A percentile compares a stretch with the other conserved stretches of the same genome.
These are phyloP conservation scores for Wallemia hederae DNA, from an alignment of 1,284 basidiomycete species.

Conservation along the genomic window DNA sequence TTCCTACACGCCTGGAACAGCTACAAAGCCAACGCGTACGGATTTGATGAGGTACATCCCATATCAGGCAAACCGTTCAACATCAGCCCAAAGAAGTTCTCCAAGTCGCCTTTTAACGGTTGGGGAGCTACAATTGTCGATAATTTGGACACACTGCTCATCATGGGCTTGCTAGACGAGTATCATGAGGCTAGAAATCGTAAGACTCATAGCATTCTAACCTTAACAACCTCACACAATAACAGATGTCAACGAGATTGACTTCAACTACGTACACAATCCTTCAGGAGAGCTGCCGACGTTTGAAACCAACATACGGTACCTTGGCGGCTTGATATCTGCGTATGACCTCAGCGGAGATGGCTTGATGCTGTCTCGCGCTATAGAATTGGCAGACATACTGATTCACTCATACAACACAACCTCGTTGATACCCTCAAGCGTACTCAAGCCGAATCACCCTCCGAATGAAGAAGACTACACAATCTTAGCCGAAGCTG, in stretches of 20 bases:
- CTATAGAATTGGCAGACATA: neutral
- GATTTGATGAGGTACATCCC: constrained; percentile 28
- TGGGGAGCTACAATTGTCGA: constrained; percentile 68
- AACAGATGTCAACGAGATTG: constrained; percentile 12
- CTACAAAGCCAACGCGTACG: constrained; percentile 26
- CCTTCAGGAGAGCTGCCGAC: constrained; percentile 16
- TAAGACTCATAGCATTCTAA: neutral
- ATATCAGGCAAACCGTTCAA: constrained; percentile 16
- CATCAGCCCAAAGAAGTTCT: constrained; percentile 8
- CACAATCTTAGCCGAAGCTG: neutral
- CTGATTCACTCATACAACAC: neutral
- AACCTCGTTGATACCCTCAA: neutral
- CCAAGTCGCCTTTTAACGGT: constrained; percentile 23
- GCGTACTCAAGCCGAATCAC: neutral
- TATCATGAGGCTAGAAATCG: constrained; percentile 37
- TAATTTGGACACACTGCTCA: constrained; percentile 56
- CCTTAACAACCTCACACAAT: constrained; percentile 36
- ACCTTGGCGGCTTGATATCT: constrained; percentile 38
- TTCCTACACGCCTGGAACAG: constrained; percentile 27
- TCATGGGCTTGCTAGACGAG: constrained; percentile 57
- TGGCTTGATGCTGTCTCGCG: constrained; percentile 11
- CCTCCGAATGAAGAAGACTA: neutral
- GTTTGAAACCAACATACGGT: constrained; percentile 46
- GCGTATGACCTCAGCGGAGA: constrained; percentile 37
- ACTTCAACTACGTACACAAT: constrained; percentile 5